Evolutionary conservation across 352 stramenopile genomes (phyloP).

Genomic region (Phytophthora chlamydospora): DNA sequence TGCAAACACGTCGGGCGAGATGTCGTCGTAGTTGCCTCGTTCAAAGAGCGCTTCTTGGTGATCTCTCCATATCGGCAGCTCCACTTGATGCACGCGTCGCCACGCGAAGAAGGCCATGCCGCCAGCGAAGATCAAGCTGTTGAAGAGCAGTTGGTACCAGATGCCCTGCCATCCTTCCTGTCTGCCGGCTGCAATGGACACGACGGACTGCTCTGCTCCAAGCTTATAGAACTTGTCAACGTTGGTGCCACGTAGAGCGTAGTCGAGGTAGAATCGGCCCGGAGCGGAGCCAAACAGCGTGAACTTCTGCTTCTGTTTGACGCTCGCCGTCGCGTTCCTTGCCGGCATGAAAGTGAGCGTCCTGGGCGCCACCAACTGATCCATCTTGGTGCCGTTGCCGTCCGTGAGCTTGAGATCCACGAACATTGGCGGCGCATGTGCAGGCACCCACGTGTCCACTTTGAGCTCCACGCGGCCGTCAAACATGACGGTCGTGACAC

Average conservation of each 20-base stretch:
- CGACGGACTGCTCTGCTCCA: slow-evolving; percentile 54
- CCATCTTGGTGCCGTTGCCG: slow-evolving; percentile 41
- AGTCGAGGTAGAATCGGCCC: slow-evolving; percentile 68
- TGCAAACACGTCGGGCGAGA: slow-evolving; percentile 44
- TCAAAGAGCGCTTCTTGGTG: slow-evolving; percentile 72
- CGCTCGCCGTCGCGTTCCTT: slow-evolving; percentile 20
- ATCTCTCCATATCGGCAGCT: slow-evolving; percentile 69
- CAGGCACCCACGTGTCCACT: slow-evolving; percentile 52
- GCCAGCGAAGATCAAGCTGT: slow-evolving; percentile 56
- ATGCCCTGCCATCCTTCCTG: slow-evolving; percentile 69
- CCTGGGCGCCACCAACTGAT: slow-evolving; percentile 41
- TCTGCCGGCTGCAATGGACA: slow-evolving; percentile 53
- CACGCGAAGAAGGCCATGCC: slow-evolving; percentile 71
- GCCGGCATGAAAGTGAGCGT: slow-evolving; percentile 46
- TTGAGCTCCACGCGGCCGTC: slow-evolving; percentile 43
- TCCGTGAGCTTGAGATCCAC: slow-evolving; percentile 55
- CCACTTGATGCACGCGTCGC: slow-evolving; percentile 54
- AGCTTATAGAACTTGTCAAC: slow-evolving; percentile 52
- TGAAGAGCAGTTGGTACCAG: slow-evolving; percentile 68
- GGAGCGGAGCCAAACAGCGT: slow-evolving; percentile 43
- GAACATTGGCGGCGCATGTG: slow-evolving; percentile 42
- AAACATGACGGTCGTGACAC: slow-evolving; percentile 55
- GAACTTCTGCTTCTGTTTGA: slow-evolving; percentile 45
- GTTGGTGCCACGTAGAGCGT: slow-evolving; percentile 42
- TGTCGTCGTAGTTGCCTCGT: slow-evolving; percentile 72